Percentiles rank a stretch among this genome's conserved stretches.
phyloP scores from a whole-genome alignment of 2,329 filamentous ascomycete genomes.

The Hymenoscyphus scutula region DNA sequence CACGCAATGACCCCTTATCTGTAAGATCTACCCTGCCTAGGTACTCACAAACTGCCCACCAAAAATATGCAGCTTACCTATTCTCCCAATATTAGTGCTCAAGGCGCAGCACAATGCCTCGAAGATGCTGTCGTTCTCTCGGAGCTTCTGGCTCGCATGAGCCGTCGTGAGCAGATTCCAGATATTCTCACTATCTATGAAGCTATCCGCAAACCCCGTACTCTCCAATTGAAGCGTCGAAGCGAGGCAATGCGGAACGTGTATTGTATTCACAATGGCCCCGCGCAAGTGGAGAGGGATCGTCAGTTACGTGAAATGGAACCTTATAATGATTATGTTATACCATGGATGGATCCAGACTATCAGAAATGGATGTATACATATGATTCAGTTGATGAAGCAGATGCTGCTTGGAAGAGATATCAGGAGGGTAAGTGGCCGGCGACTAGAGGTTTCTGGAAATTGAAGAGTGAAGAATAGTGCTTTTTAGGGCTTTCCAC shows the following conservation, averaged over 20 bases:
- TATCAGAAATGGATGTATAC: slow-evolving; percentile 62
- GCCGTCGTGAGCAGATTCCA: slow-evolving; percentile 30
- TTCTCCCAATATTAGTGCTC: too few relatives aligned
- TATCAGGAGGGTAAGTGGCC: not conserved
- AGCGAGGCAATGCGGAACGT: slow-evolving; percentile 1
- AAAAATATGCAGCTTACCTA: too few relatives aligned
- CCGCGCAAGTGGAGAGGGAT: slow-evolving; percentile 13
- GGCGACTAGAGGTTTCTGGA: too few relatives aligned
- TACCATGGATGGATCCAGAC: slow-evolving; percentile 52
- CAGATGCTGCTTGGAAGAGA: slow-evolving; percentile 38
- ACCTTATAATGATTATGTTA: slow-evolving; percentile 19
- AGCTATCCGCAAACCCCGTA: slow-evolving; percentile 53
- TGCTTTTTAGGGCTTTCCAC: too few relatives aligned
- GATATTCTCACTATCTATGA: slow-evolving; percentile 49
- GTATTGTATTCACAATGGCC: slow-evolving; percentile 14
- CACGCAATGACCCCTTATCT: slow-evolving; percentile 52
- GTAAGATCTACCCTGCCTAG: too few relatives aligned
- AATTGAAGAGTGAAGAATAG: too few relatives aligned
- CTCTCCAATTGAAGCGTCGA: slow-evolving; percentile 5
- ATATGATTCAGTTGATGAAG: slow-evolving; percentile 57
- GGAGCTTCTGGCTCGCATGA: slow-evolving; percentile 44
- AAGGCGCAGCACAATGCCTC: slow-evolving; percentile 63
- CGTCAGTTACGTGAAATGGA: slow-evolving; percentile 17
- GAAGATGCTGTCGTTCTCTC: slow-evolving; percentile 58
- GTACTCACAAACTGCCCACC: too few relatives aligned